These are phyloP conservation scores for Xerocomus brunneocitrinus DNA, from an alignment of 768 basidiomycete genomes.

Conservation along the genomic window DNA sequence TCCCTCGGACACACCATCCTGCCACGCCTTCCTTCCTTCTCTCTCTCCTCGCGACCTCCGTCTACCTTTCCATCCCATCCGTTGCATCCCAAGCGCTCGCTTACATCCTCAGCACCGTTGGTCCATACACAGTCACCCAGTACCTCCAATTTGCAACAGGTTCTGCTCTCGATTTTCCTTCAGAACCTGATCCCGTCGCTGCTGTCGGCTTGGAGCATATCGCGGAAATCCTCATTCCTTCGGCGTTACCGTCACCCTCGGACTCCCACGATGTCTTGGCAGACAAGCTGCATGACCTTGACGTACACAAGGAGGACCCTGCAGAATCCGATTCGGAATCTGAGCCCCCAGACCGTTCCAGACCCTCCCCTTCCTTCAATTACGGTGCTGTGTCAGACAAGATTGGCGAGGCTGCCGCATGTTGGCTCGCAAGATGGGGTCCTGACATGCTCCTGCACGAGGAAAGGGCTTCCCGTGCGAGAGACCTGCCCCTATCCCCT, in stretches of 20 bases:
- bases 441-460: slow-evolving; percentile 70
- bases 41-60: slow-evolving; percentile 80
- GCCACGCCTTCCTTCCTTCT: slow-evolving; percentile 78
- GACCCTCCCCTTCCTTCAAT: slow-evolving; percentile 44
- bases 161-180: slow-evolving; percentile 46
- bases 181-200: slow-evolving; percentile 46
- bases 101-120: slow-evolving; percentile 65
- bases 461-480: slow-evolving; percentile 30
- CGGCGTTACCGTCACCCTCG: slow-evolving; percentile 13
- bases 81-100: slow-evolving; percentile 73
- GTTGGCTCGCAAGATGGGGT: slow-evolving; percentile 88
- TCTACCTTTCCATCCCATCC: slow-evolving; percentile 79
- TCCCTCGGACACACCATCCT: slow-evolving; percentile 59
- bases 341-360: slow-evolving; percentile 16
- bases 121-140: slow-evolving; percentile 68
- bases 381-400: slow-evolving; percentile 91
- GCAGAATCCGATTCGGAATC: slow-evolving; percentile 31
- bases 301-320: slow-evolving; percentile 35
- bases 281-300: slow-evolving; percentile 31
- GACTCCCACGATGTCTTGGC: slow-evolving; percentile 22
- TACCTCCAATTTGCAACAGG: slow-evolving; percentile 86
- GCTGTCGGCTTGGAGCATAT: slow-evolving; percentile 70
- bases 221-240: slow-evolving; percentile 46
- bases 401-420: slow-evolving; percentile 84
- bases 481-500: slow-evolving; percentile 14